Conservation (phyloP, 1,139 yeast species). For the Suhomyces panamericanus region DNA sequence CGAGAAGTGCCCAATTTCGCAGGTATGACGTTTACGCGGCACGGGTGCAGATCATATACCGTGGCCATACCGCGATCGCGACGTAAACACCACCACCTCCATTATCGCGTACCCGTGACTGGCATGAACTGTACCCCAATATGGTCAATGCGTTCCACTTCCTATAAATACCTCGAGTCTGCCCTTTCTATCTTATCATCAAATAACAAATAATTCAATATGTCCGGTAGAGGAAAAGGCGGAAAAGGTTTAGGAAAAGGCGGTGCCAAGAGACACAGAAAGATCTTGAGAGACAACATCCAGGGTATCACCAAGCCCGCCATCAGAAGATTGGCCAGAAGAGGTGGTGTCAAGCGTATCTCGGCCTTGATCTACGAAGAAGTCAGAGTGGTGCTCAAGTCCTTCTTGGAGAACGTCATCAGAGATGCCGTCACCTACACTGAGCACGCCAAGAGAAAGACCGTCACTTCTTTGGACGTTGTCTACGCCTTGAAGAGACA, state of each 20-base stretch:
- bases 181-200: background rate
- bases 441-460: constrained; percentile 99
- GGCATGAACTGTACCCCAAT: background rate
- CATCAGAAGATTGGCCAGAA: constrained; percentile 99
- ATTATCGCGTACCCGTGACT: constrained; percentile 5
- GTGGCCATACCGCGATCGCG: background rate
- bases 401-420: constrained; percentile 95
- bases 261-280: constrained; percentile 99
- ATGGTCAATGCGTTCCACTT: too few relatives aligned
- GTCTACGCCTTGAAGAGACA: constrained; percentile 99
- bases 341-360: constrained; percentile 99
- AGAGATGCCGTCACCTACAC: constrained; percentile 99
- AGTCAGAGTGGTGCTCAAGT: constrained; percentile 94
- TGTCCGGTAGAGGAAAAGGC: constrained; percentile 99
- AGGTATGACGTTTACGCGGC: background rate
- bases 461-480: constrained; percentile 97
- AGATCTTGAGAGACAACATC: constrained; percentile 98
- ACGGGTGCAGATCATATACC: background rate
- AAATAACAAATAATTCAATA: constrained; percentile 33
- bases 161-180: too few relatives aligned
- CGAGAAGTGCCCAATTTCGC: background rate
- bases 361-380: constrained; percentile 98
- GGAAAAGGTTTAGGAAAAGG: constrained; percentile 99
- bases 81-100: background rate
- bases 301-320: constrained; percentile 99